Evolutionary conservation across 306 rosid species (phyloP).

Genomic region (Coriaria nepalensis): DNA sequence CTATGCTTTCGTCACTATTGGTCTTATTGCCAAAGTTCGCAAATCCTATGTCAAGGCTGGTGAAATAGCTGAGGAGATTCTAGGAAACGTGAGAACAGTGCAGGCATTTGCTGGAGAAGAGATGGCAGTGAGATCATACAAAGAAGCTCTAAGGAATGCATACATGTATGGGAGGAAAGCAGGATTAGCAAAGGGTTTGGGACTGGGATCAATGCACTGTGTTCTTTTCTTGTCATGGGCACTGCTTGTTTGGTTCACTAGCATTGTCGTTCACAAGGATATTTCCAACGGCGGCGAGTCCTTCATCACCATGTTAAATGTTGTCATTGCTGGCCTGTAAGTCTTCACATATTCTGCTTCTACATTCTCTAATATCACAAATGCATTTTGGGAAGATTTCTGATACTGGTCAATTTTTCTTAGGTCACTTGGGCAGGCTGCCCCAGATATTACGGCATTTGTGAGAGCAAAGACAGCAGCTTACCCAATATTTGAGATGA

Average conservation of each 20-base stretch:
- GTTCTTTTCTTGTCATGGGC: constrained; percentile 89
- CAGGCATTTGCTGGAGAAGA: constrained; percentile 99
- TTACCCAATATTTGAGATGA: constrained; percentile 87
- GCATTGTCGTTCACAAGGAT: constrained; percentile 77
- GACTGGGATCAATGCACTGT: constrained; percentile 80
- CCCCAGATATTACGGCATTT: constrained; percentile 81
- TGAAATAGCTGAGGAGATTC: constrained; percentile 95
- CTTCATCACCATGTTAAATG: constrained; percentile 97
- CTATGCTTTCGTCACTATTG: constrained; percentile 73
- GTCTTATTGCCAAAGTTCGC: constrained; percentile 63
- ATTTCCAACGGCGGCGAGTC: constrained; percentile 91
- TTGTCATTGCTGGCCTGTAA: constrained; percentile 95
- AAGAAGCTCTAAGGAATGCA: constrained; percentile 54
- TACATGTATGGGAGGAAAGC: constrained; percentile 63
- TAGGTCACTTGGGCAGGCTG: constrained; percentile 94
- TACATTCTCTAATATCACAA: neutral
- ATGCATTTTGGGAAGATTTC: neutral
- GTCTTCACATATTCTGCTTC: constrained; percentile 29
- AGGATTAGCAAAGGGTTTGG: constrained; percentile 89
- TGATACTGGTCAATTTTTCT: constrained; percentile 3
- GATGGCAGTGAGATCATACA: constrained; percentile 60
- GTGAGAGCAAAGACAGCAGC: constrained; percentile 88
- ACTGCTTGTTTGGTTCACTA: constrained; percentile 83
- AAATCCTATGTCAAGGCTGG: constrained; percentile 87
- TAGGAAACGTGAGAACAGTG: constrained; percentile 86